These are phyloP conservation scores for Bocquillonia castaneifolia DNA, from an alignment of 441 rosid species.

Conservation along the genomic window DNA sequence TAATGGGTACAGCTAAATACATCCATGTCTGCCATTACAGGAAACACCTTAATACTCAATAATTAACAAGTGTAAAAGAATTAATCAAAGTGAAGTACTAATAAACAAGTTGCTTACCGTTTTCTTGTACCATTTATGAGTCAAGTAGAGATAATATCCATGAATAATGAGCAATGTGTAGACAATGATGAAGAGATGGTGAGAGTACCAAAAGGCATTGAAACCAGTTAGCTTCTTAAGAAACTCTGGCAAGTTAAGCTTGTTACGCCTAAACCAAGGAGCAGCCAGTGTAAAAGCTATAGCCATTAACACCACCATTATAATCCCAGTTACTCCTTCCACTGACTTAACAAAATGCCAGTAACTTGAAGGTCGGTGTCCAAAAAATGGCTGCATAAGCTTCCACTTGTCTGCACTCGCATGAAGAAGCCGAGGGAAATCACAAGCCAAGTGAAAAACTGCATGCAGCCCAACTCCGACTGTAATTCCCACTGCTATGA, in stretches of 20 bases:
- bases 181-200: slow-evolving; percentile 75
- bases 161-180: slow-evolving; percentile 75
- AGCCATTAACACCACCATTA: slow-evolving; percentile 79
- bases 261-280: slow-evolving; percentile 82
- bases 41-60: background rate
- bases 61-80: too few species aligned
- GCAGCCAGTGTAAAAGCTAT: slow-evolving; percentile 82
- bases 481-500: slow-evolving; percentile 60
- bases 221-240: slow-evolving; percentile 83
- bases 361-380: slow-evolving; percentile 58
- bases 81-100: background rate
- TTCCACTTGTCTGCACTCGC: slow-evolving; percentile 61
- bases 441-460: slow-evolving; percentile 70
- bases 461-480: slow-evolving; percentile 71
- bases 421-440: slow-evolving; percentile 61
- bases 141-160: slow-evolving; percentile 65
- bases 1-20: slow-evolving; percentile 75
- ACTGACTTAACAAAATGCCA: slow-evolving; percentile 77
- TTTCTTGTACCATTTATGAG: slow-evolving; percentile 70
- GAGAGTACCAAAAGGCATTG: slow-evolving; percentile 95
- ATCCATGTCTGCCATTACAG: slow-evolving; percentile 71
- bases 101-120: slow-evolving; percentile 42
- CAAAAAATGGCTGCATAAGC: slow-evolving; percentile 56
- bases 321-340: slow-evolving; percentile 78
- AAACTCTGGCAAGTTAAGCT: slow-evolving; percentile 56